Base-by-base conservation (phyloP, 2,329 filamentous ascomycete species). In the Lomentospora prolificans region DNA sequence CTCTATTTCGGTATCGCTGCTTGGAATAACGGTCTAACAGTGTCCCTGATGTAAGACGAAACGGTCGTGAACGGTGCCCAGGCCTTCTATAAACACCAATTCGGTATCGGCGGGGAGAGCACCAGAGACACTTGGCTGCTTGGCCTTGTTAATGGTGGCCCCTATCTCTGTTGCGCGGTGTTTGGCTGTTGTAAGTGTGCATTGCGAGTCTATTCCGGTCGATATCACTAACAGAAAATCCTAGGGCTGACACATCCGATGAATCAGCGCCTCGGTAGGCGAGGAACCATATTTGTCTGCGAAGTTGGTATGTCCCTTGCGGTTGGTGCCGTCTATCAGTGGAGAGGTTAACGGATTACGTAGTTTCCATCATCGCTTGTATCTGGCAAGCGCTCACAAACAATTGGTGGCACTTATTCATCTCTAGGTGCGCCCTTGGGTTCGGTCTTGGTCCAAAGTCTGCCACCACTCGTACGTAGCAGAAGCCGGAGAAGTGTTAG, bases 381-480 rank as follows among this genome's bases (percentile, higher is more conserved):
- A 77, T 82, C 60, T 76, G 75, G 69, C 73, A 76, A 58, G 70
- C 68, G 2, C 72, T 74, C 22, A 72, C 72, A 17, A 72, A 73
- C 53, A 72, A 65, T 3, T 75, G 72, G 85, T 85, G 78, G 75
- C 80, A 86, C 61, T 79, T 89, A 74, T 85, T 90, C 63, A 78
- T 87, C 54, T 82, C 85, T 4, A 79, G 87, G 10, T 87, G 90
- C 64, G 70, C 77, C 22, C 76, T 90, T 22, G 87, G 87, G 0
- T 77, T 90, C 24, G 85, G 84, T 1, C 86, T 89, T 55, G 85
- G 85, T 0, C 80, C 84, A 19, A 88, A 88, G 66, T 81, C 81
- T 1, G 82, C 84, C 0, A 89, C 86, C 0, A 84, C 85, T 3
- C 71, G 55, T 56, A 46, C n/a, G n/a, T n/a, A 31, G 55, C 39